phyloP scores from a whole-genome alignment of 2,329 filamentous ascomycete genomes.

The Aspergillus pseudotamarii region DNA sequence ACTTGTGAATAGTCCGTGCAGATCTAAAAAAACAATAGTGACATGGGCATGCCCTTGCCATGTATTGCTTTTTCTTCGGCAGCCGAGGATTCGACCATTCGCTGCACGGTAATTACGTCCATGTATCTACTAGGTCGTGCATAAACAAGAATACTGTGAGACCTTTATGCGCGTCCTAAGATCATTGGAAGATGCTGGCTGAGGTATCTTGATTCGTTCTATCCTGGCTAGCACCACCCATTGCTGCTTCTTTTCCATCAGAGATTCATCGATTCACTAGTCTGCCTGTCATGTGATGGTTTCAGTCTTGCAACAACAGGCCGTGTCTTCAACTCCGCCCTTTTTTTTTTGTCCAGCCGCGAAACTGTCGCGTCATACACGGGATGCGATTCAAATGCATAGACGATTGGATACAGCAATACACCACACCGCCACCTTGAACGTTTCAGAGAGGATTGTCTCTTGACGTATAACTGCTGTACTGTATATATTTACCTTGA shows the following conservation, averaged over 20 bases:
- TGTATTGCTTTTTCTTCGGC: conserved; percentile 11
- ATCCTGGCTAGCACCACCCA: not conserved
- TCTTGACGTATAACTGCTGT: not conserved
- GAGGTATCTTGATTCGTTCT: conserved; percentile 9
- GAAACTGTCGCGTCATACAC: not conserved
- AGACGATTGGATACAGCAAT: conserved; percentile 1
- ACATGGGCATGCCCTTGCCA: conserved; percentile 1
- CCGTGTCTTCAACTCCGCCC: not conserved
- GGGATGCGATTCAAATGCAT: conserved; percentile 1
- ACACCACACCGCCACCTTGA: not conserved
- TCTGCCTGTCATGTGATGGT: conserved; percentile 9
- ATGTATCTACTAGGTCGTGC: conserved; percentile 1
- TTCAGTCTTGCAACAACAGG: not conserved
- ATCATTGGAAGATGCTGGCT: conserved; percentile 8
- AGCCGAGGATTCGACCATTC: conserved; percentile 3
- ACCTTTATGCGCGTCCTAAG: conserved; percentile 11
- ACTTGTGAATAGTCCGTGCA: not conserved
- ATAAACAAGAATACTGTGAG: conserved; percentile 15
- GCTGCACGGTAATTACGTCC: not conserved
- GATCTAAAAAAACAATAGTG: not conserved
- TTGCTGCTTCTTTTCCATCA: not conserved
- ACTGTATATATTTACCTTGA: conserved; percentile 10
- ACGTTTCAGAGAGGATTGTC: conserved; percentile 1
- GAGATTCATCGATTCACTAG: not conserved
- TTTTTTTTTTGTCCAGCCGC: not conserved